Evolutionary conservation across 2,329 filamentous ascomycete genomes (phyloP), one percentile per base, ranked within the genome.

Genomic region (Ophiostoma montium): DNA sequence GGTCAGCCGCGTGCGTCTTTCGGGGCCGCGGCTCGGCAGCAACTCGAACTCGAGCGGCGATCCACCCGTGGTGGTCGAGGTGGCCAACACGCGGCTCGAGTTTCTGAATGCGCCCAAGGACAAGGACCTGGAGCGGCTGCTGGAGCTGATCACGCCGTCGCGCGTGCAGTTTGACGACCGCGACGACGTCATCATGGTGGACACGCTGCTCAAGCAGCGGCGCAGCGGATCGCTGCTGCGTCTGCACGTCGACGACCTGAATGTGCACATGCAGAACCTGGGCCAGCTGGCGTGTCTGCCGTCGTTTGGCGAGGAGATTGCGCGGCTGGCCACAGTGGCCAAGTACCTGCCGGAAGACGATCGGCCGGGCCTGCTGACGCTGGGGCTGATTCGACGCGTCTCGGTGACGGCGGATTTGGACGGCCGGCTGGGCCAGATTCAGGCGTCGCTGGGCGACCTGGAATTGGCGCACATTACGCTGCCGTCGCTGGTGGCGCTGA

Each of bases 331-430:
- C 0, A 89, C 81, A 0, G 87, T 98, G 23, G 78, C 90, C 7
- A 96, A 95, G 61, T 96, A 96, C 61, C 72, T 98, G 2, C 90
- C 92, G 0, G 90, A 98, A 57, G 92, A 98, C 63, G 90, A 98
- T 58, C 78, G 89, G 2, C 92, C 92, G 2, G 92, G 92, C 0
- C 70, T 96, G 18, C 70, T 98, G 35, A 88, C 82, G 0, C 69
- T 98, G 35, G 71, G 75, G 1, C 70, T 78, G 30, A 63, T 95
- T 48, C 76, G 79, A 47, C 76, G 79, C 16, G 57, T 86, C 7
- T 72, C 82, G 27, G 64, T 76, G 9, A 69, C 71, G 23, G 64
- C 86, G 10, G 75, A 84, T 39, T 62, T 90, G 45, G 82, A 81
- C 39, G 75, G 80, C 2, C 72, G 75, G 33, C 70, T 95, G 50